Base-by-base conservation (phyloP, 2,329 filamentous ascomycete genomes). In the Acephala macrosclerotiorum region DNA sequence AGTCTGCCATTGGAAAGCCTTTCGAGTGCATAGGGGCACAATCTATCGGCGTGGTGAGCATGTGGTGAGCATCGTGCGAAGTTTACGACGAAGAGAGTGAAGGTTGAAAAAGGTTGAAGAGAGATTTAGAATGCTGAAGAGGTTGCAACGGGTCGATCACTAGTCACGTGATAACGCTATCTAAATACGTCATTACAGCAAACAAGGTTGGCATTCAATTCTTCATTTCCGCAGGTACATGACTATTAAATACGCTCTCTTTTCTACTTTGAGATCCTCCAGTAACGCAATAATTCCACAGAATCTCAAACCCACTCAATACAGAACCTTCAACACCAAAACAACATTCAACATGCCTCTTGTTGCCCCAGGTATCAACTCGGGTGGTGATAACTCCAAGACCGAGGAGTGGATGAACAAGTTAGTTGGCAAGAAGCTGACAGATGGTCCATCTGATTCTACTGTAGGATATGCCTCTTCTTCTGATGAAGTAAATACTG, bases 381-480 rank as follows among this genome's bases (percentile, higher is more conserved):
- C 72, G 59, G 72, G 78, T 36, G 69, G 68, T 40, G 68, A 66
- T 42, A 65, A 66, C 26, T 66, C 64, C 75, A 81, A 82, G 77
- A 85, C 82, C 40, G 80, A 87, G 66, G 81, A 87, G 72, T 90
- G 88, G 88, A 80, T 79, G 70, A 84, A 83, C 77, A 88, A 89
- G 81, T 80, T 90, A 4, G 83, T 87, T 55, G 88, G 88, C 74
- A 90, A 90, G 85, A 89, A 82, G 55, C 14, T 57, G 57, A 77
- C 89, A 14, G 82, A 82, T 12, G 87, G 87, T 0, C 75, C 77
- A 20, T 81, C 81, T 61, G 84, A 79, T 69, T 85, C 86, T 75
- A 86, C 82, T 9, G 88, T 89, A 77, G 62, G 82, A 71, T 38
- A 33, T 38, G 22, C n/a, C 12, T 26, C 35, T n/a, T 20, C 14